A percentile compares a stretch with the other conserved stretches of the same genome.
Evolutionary conservation across 139 green algal genomes (phyloP).

Genomic region (Auxenochlorella pyrenoidosa): DNA sequence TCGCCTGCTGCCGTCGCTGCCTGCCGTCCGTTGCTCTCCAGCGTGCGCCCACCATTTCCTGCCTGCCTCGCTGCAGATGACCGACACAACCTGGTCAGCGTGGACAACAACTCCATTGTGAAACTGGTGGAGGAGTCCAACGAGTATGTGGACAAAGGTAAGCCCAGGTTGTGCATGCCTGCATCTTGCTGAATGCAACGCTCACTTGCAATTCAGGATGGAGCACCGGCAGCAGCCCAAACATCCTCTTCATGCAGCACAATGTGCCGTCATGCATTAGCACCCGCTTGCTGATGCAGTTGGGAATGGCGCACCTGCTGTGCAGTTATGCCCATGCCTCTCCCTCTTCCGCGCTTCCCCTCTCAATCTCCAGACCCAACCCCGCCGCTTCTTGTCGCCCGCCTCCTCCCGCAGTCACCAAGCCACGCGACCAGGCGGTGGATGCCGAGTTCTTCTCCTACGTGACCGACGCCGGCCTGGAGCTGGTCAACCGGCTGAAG

Average conservation of each 20-base stretch:
- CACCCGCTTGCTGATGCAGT: neutral
- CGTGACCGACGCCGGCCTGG: constrained; percentile 50
- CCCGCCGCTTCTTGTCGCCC: neutral
- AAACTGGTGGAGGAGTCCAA: constrained; percentile 16
- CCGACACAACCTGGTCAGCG: constrained; percentile 22
- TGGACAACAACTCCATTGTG: constrained; percentile 26
- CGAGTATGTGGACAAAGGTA: constrained; percentile 21
- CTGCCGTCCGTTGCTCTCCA: neutral
- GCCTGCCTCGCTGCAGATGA: constrained; percentile 7
- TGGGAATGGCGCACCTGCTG: no score
- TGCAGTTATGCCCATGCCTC: neutral
- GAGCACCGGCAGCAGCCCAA: no score
- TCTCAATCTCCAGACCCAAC: neutral
- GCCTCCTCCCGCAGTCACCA: constrained; percentile 31
- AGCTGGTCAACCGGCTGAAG: constrained; percentile 43
- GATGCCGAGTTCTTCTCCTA: constrained; percentile 68
- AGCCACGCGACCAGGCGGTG: constrained; percentile 63
- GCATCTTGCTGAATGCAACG: neutral
- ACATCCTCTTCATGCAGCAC: neutral
- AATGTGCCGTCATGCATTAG: neutral
- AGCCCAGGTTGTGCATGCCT: neutral
- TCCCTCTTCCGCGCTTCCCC: neutral
- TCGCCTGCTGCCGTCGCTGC: neutral
- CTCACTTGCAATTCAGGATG: no score
- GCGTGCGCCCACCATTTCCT: neutral